Base-by-base conservation (phyloP, 441 rosid species). In the Brassica balearica region DNA sequence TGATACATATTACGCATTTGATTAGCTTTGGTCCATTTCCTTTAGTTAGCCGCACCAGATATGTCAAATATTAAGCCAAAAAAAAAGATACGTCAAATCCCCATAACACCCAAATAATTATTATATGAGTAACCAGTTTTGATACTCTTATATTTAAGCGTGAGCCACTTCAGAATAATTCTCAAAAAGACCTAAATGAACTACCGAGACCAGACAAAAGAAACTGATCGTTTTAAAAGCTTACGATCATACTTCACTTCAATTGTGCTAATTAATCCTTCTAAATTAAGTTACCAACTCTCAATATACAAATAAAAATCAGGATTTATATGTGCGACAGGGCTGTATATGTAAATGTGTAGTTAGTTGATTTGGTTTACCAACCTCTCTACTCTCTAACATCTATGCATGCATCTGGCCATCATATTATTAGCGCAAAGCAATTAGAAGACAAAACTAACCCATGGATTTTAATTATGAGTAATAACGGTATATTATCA, bases 291-390 rank as follows among this genome's bases (percentile, higher is more conserved):
- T 43, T 65, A 10, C 51, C 27, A 65, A 14, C 22, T 32, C 22
- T 61, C 14, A 25, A 12, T 9, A 25, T 9, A 36, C 53, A 65
- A 65, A 29, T 19, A 65, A 65, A 34, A 17, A 3, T 65, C 15
- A 32, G 15, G 48, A 15, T 64, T 32, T 32, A 32, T 32, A 64
- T 64, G 46, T 32, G 46, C 46, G 34, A 32, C 12, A 62, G 17
- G 38, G 41, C 66, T 27, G 23, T 71, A 8, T 58, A 20, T 72
- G 68, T 63, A 63, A 63, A 69, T 36, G 46, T 22, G 75, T 64
- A 70, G 69, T 55, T 73, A 73, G 82, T 78, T 73, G 69, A 67
- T 67, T 67, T 78, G 77, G 77, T 78, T 73, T 73, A 78, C 82
- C 77, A 73, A 73, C 65, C 77, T 72, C 55, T 46, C 55, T 46